Conservation (phyloP, 1,284 basidiomycete genomes). For the Phenoliferia sp. region DNA sequence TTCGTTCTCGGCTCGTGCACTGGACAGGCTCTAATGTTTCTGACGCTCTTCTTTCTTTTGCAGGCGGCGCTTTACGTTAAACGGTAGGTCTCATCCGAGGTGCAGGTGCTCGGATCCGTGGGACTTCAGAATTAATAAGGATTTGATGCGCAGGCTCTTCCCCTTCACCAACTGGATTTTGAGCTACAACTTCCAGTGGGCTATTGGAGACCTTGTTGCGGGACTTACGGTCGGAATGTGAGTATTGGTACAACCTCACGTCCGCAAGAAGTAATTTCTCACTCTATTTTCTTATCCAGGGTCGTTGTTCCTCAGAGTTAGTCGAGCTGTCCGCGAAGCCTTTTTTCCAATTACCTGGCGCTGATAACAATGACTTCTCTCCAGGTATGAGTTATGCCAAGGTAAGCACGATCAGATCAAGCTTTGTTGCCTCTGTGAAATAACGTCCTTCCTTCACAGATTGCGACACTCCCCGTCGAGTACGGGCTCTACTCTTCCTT, state of each 20-base stretch:
- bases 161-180: constrained; percentile 42
- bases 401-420: too few relatives aligned
- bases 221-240: constrained; percentile 44
- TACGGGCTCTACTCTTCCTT: constrained; percentile 93
- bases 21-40: constrained; percentile 7
- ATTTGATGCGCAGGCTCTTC: constrained; percentile 40
- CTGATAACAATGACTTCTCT: not conserved
- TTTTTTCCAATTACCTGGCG: not conserved
- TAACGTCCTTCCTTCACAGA: too few relatives aligned
- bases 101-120: too few relatives aligned
- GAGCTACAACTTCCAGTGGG: constrained; percentile 40
- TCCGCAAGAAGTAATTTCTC: not conserved
- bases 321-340: not conserved
- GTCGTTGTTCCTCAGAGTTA: not conserved
- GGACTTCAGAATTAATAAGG: too few relatives aligned
- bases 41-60: not conserved
- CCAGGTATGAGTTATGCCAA: constrained; percentile 31
- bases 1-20: constrained; percentile 7
- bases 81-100: too few relatives aligned
- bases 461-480: not conserved
- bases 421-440: too few relatives aligned
- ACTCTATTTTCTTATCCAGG: not conserved
- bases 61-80: not conserved
- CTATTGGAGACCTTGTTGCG: constrained; percentile 42
- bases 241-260: too few relatives aligned